Evolutionary conservation across 2,329 filamentous ascomycete species (phyloP).

Genomic region (Dothideomycetes sp.): DNA sequence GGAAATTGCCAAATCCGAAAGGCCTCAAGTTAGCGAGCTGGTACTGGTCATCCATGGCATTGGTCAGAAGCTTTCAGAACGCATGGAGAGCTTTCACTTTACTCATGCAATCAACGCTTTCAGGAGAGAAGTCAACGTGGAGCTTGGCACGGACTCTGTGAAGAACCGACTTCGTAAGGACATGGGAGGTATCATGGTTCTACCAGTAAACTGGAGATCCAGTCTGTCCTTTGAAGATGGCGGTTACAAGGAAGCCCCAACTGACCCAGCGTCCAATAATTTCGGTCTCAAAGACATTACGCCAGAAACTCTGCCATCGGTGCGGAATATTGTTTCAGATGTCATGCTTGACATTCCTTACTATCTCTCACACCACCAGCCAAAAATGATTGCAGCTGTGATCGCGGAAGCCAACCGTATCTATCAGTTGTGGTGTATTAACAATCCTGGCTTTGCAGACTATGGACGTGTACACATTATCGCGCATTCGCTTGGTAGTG

Average conservation of each 20-base stretch:
- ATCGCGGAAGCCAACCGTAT: constrained; percentile 87
- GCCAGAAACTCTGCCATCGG: constrained; percentile 76
- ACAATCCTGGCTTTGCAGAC: constrained; percentile 74
- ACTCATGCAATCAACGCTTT: constrained; percentile 93
- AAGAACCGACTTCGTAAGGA: constrained; percentile 63
- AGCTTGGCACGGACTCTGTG: constrained; percentile 66
- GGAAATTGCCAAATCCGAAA: constrained; percentile 55
- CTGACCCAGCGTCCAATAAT: constrained; percentile 51
- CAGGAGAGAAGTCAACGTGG: constrained; percentile 73
- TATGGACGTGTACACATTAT: constrained; percentile 83
- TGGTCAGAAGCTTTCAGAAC: constrained; percentile 88
- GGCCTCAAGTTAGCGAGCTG: constrained; percentile 70
- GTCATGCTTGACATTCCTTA: constrained; percentile 98
- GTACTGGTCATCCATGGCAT: constrained; percentile 91
- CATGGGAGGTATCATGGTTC: constrained; percentile 85
- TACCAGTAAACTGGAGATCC: constrained; percentile 86
- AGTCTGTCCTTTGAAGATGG: constrained; percentile 80
- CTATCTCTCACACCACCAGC: constrained; percentile 92
- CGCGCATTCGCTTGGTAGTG: constrained; percentile 86
- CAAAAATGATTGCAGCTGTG: constrained; percentile 85
- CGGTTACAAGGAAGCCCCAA: constrained; percentile 44
- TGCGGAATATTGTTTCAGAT: constrained; percentile 87
- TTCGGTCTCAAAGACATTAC: constrained; percentile 82
- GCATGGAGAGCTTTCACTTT: constrained; percentile 94
- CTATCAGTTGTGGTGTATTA: constrained; percentile 89